phyloP scores from a whole-genome alignment of 2,329 filamentous ascomycete genomes.

The Colletotrichum camelliae region DNA sequence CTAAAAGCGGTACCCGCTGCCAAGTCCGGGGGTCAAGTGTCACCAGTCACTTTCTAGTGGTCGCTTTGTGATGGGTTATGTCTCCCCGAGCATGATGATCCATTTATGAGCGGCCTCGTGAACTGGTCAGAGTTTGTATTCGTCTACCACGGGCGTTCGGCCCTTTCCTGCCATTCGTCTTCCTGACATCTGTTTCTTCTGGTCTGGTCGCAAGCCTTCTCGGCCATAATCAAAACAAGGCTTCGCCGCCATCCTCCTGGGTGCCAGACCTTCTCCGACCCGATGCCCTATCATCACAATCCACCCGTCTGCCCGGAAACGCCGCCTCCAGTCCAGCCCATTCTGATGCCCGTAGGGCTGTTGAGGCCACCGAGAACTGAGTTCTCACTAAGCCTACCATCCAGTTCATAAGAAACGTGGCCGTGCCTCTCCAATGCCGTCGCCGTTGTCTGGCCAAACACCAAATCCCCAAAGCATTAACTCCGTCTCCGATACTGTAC shows the following conservation, averaged over 20 bases:
- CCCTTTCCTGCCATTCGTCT: background rate
- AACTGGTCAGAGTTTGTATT: conserved; percentile 12
- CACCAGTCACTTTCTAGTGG: background rate
- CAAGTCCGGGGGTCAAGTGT: background rate
- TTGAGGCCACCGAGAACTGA: conserved; percentile 1
- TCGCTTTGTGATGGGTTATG: background rate
- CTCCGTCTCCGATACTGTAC: conserved; percentile 21
- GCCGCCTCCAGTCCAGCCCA: conserved; percentile 8
- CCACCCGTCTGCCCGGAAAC: conserved; percentile 9
- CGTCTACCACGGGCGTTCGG: conserved; percentile 5
- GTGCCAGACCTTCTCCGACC: background rate
- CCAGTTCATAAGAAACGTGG: background rate
- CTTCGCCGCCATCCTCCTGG: background rate
- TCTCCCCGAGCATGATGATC: background rate
- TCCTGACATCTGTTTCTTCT: background rate
- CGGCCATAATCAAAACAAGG: background rate
- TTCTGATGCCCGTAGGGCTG: background rate
- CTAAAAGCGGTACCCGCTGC: background rate
- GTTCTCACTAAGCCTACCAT: background rate
- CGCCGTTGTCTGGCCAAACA: background rate
- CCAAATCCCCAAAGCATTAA: conserved; percentile 16
- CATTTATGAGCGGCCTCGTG: background rate
- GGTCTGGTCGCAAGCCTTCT: background rate
- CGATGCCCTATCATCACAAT: conserved; percentile 7
- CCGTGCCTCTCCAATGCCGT: conserved; percentile 1